A percentile compares a stretch with the other conserved stretches of the same genome.
These are phyloP conservation scores for Russula olivacea DNA, from an alignment of 768 basidiomycete species.

Conservation along the genomic window DNA sequence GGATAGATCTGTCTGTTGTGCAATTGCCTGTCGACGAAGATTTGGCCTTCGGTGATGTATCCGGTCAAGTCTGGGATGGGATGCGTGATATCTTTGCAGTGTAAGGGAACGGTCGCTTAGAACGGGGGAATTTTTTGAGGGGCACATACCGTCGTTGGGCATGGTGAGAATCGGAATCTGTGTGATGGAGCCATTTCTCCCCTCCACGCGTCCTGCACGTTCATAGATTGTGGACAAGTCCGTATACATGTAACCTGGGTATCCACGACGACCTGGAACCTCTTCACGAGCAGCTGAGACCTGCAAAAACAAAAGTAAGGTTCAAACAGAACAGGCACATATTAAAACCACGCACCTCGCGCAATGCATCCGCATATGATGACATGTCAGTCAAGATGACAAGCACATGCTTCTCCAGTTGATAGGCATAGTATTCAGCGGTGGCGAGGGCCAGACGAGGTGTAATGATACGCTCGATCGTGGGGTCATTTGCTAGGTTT, in stretches of 20 bases:
- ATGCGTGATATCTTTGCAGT: slow-evolving; percentile 88
- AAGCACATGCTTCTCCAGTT: slow-evolving; percentile 98
- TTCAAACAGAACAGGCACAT: slow-evolving; percentile 15
- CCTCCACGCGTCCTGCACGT: slow-evolving; percentile 96
- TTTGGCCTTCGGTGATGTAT: slow-evolving; percentile 99
- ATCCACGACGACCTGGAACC: slow-evolving; percentile 98
- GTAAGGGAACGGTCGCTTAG: slow-evolving; percentile 6
- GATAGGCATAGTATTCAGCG: slow-evolving; percentile 99
- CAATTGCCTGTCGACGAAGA: slow-evolving; percentile 95
- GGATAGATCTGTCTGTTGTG: slow-evolving; percentile 98
- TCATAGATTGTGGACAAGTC: slow-evolving; percentile 99
- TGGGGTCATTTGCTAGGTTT: slow-evolving; percentile 98
- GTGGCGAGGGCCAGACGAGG: slow-evolving; percentile 97
- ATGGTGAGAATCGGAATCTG: slow-evolving; percentile 99
- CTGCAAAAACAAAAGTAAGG: slow-evolving; percentile 33
- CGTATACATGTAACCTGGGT: slow-evolving; percentile 98
- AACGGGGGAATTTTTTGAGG: slow-evolving; percentile 13
- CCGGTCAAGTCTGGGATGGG: slow-evolving; percentile 99
- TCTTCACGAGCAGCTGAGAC: slow-evolving; percentile 99
- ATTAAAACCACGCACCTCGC: slow-evolving; percentile 58
- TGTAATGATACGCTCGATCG: slow-evolving; percentile 99
- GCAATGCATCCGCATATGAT: slow-evolving; percentile 93
- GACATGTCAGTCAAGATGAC: slow-evolving; percentile 99
- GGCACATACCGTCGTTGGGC: slow-evolving; percentile 89
- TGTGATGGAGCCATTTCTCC: slow-evolving; percentile 97